These are phyloP conservation scores for Apostasia shenzhenica DNA, from an alignment of 106 monocot species.

Conservation along the genomic window DNA sequence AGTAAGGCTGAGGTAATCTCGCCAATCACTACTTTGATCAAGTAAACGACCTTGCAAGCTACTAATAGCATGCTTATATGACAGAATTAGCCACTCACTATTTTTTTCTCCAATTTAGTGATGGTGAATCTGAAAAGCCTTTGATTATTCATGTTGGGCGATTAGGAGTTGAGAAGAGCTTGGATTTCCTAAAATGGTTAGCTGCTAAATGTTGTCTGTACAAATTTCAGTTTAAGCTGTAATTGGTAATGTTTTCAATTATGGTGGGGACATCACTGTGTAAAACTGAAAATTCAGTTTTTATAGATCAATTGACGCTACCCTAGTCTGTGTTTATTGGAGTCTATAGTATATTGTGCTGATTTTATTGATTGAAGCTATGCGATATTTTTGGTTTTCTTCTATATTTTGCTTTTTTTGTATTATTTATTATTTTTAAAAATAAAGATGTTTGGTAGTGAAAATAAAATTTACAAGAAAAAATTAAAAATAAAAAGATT, in stretches of 20 bases:
- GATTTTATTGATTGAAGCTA: no score
- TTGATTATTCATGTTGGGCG: constrained; percentile 95
- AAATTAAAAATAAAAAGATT: no score
- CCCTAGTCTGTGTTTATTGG: no score
- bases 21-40: not conserved
- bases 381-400: no score
- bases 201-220: not conserved
- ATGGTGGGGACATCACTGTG: not conserved
- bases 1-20: constrained; percentile 51
- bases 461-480: no score
- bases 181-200: constrained; percentile 88
- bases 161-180: constrained; percentile 88
- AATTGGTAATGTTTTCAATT: not conserved
- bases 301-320: no score
- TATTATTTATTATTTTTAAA: no score
- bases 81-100: not conserved
- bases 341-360: no score
- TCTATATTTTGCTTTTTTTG: no score
- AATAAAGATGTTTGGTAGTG: no score
- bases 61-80: not conserved
- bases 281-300: no score
- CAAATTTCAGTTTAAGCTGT: not conserved
- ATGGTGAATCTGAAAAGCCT: constrained; percentile 87
- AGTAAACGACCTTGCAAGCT: not conserved
- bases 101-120: constrained; percentile 23